These are phyloP conservation scores for Trypanosoma cruzi DNA, from an alignment of 208 protist genomes.

Conservation along the genomic window DNA sequence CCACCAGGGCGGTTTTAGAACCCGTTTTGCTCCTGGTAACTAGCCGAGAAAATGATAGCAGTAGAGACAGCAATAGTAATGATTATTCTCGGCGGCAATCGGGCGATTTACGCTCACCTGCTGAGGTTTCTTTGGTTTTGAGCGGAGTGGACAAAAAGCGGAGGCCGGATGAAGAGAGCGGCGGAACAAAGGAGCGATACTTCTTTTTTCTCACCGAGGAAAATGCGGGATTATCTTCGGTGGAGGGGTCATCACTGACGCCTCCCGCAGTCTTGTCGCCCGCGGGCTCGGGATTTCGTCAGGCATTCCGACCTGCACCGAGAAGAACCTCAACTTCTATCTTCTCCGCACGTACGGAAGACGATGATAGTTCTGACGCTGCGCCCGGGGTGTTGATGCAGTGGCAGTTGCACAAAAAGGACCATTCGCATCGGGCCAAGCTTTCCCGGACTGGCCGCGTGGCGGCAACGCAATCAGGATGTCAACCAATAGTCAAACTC, in stretches of 20 bases:
- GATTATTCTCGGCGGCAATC: neutral
- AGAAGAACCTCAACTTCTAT: neutral
- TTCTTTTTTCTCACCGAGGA: slow-evolving; percentile 7
- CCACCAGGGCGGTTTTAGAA: neutral
- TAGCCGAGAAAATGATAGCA: neutral
- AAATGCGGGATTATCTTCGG: neutral
- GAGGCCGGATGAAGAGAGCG: neutral
- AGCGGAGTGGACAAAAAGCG: too few relatives aligned
- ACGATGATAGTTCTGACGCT: neutral
- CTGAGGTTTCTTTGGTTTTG: neutral
- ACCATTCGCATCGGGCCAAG: slow-evolving; percentile 13
- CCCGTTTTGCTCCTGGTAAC: neutral
- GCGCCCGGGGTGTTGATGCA: neutral
- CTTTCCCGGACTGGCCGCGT: slow-evolving; percentile 19
- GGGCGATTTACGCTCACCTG: neutral
- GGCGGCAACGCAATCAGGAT: neutral
- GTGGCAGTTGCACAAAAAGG: slow-evolving; percentile 20
- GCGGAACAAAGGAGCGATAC: neutral
- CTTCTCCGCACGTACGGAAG: neutral
- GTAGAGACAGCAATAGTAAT: neutral
- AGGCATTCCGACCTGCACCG: neutral
- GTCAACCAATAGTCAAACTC: neutral
- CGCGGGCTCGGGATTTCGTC: neutral
- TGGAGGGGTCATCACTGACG: neutral
- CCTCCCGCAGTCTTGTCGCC: neutral